Base-by-base conservation (phyloP, 1,284 basidiomycete species). In the Trametes sp. region DNA sequence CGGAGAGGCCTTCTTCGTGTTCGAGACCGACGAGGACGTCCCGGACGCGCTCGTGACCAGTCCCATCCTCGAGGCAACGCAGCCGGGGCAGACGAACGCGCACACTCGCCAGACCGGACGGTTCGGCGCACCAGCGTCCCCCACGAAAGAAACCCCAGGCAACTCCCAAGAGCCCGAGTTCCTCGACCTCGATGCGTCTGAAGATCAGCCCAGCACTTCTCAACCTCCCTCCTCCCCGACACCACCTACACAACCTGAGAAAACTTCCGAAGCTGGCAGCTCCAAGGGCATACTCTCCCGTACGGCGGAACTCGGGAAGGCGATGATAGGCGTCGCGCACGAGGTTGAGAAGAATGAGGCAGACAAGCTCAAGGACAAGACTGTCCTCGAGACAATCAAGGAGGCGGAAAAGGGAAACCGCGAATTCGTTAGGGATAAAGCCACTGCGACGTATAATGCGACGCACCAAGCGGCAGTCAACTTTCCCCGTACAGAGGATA, bases 1-100 rank as follows among this genome's bases (percentile, higher is more conserved):
- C 1, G 98, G 98, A 21, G 98, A 99, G 79, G 98, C 97, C 0
- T 99, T 99, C 82, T 99, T 99, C 73, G 93, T 99, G 42, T 94
- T 99, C 69, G 96, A 99, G 78, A 98, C 97, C 1, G 95, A 98
- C 49, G 93, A 92, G 54, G 93, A 96, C 66, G 90, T 99, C 35
- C 97, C 98, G 1, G 92, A 89, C 50, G 94, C 96, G 72, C 86
- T 99, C 62, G 92, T 97, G 69, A 99, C 98, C 0, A 95, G 93
- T 77, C 98, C 98, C 24, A 81, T 97, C 23, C 86, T 96, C 21
- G 82, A 86, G 65, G 85, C 91, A 5, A 89, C 87, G 4, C 77
- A 80, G 58, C 81, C 84, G 9, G 80, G 82, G 19, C 66, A 77
- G 69, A 56, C 67, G 14, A 76, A 75, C 57, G 66, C 70, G 0